These are phyloP conservation scores for Rhodocollybia butyracea DNA, from an alignment of 768 basidiomycete species.

Conservation along the genomic window DNA sequence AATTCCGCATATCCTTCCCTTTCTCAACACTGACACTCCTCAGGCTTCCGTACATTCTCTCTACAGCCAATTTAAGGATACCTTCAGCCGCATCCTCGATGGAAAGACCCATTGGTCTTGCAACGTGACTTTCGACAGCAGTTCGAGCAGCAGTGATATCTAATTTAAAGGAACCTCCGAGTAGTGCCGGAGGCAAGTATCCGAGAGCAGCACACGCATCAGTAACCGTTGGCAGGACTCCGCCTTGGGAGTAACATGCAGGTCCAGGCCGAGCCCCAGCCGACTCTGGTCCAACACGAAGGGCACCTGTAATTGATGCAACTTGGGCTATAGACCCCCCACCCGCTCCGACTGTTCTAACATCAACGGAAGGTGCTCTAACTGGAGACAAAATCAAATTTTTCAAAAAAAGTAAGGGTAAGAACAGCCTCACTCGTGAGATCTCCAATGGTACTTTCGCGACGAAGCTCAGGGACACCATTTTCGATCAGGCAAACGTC, in stretches of 20 bases:
- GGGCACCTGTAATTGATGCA: slow-evolving; percentile 22
- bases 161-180: slow-evolving; percentile 25
- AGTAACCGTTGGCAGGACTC: slow-evolving; percentile 24
- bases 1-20: slow-evolving; percentile 27
- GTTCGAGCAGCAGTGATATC: slow-evolving; percentile 20
- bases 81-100: slow-evolving; percentile 26
- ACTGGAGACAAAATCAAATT: slow-evolving; percentile 10
- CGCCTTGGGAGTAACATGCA: slow-evolving; percentile 26
- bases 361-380: slow-evolving; percentile 25
- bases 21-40: slow-evolving; percentile 27
- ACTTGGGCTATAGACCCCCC: slow-evolving; percentile 17
- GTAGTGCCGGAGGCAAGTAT: slow-evolving; percentile 23
- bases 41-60: slow-evolving; percentile 28
- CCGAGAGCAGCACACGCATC: slow-evolving; percentile 27
- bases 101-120: slow-evolving; percentile 20
- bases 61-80: slow-evolving; percentile 22
- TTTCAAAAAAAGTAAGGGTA: background rate
- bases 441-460: slow-evolving; percentile 25
- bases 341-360: slow-evolving; percentile 20
- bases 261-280: slow-evolving; percentile 29
- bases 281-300: slow-evolving; percentile 27
- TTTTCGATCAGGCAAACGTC: slow-evolving; percentile 27
- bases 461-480: slow-evolving; percentile 21
- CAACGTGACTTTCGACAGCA: slow-evolving; percentile 20
- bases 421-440: slow-evolving; percentile 12